Base-by-base conservation (phyloP, 2,329 filamentous ascomycete species). In the Trematosphaeria pertusa region DNA sequence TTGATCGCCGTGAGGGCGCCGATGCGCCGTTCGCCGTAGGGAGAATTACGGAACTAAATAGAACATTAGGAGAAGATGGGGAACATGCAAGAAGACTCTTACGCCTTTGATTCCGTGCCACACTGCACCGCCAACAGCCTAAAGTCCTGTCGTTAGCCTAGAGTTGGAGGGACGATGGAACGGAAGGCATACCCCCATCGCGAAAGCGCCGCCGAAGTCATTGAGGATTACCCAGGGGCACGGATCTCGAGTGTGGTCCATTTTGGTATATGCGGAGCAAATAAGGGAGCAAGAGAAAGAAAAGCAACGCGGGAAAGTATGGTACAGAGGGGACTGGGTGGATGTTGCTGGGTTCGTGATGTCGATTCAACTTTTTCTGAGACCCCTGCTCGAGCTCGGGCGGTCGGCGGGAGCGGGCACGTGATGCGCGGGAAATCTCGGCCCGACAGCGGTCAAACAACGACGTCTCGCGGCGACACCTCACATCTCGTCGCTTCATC, bases 71-170 rank as follows among this genome's bases (percentile, higher is more conserved):
- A 38, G 7, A 18, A 31, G 35, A 22, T n/a, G n/a, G 14, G 4
- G 2, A 20, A 6, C 4, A 18, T 19, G 19, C 8, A 10, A 2
- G 9, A 20, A 26, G 15, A 51, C 43, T 24, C 66, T 90, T 95
- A 71, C 91, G 49, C 92, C 94, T 79, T 99, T 99, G 58, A 97
- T 88, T 65, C 92, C 92, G 77, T 97, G 93, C 93, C 93, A 97
- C 72, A 97, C 87, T 55, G 73, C 69, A 50, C 74, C 74, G 40
- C 74, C 74, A 32, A 76, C 74, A 50, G 74, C 73, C 67, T 70
- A 42, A 10, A 36, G n/a, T 12, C 8, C 10, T 28, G 19, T 43
- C 19, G 36, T 61, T 40, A 61, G 50, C 54, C 50, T 38, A 20
- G 45, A 43, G 7, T 35, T 11, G 31, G 26, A 17, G 28, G 14